These are phyloP conservation scores for Peronospora destructor DNA, from an alignment of 352 stramenopile species.

Conservation along the genomic window DNA sequence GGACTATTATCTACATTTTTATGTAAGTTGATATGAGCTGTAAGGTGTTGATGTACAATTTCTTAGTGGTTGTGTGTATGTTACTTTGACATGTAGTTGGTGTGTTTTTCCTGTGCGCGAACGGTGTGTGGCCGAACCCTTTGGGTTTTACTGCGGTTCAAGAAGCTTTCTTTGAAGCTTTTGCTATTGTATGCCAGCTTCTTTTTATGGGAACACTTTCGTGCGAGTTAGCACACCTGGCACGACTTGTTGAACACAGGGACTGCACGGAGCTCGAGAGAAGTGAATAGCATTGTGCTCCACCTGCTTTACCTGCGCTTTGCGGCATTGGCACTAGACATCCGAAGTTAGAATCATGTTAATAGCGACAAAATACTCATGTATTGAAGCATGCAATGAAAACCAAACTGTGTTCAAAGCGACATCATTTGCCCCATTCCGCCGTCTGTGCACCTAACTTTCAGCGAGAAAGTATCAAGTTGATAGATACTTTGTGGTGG, in stretches of 20 bases:
- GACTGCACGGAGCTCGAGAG: constrained; percentile 60
- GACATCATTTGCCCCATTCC: too few species aligned
- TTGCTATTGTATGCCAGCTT: constrained; percentile 82
- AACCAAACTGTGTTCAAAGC: too few species aligned
- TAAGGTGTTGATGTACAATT: neutral
- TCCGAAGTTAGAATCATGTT: too few species aligned
- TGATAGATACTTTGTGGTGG: too few species aligned
- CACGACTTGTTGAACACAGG: constrained; percentile 47
- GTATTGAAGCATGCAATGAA: too few species aligned
- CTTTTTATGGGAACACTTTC: constrained; percentile 83
- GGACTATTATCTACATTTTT: constrained; percentile 54
- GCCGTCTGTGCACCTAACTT: too few species aligned
- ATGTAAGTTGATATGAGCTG: constrained; percentile 38
- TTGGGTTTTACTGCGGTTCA: constrained; percentile 73
- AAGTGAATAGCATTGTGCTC: constrained; percentile 29
- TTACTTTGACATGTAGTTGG: constrained; percentile 37
- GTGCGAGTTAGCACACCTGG: constrained; percentile 59
- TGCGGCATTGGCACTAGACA: neutral
- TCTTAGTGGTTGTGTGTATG: constrained; percentile 3
- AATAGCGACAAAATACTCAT: too few species aligned
- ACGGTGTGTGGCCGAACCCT: constrained; percentile 71
- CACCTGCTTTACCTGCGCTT: neutral
- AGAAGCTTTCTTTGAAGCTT: constrained; percentile 77
- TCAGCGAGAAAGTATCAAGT: too few species aligned
- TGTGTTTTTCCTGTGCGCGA: constrained; percentile 75